Evolutionary conservation across 768 basidiomycete species (phyloP).

Genomic region (Candolleomyces eurysporus): DNA sequence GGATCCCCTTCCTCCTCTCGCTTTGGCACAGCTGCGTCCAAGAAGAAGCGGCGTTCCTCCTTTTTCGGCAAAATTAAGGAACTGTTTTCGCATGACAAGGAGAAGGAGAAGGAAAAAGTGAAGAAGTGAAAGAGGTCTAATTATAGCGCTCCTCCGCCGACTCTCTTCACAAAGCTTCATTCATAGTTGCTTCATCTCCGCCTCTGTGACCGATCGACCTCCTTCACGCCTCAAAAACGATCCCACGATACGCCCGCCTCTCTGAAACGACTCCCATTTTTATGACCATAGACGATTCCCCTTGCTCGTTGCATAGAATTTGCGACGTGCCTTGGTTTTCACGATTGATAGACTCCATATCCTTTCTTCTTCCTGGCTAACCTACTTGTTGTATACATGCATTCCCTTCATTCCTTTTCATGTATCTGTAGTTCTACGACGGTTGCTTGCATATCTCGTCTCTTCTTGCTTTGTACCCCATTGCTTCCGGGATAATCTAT

Average conservation of each 20-base stretch:
- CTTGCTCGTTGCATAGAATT: background rate
- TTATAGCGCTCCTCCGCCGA: too few relatives aligned
- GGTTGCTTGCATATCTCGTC: background rate
- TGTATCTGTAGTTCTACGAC: background rate
- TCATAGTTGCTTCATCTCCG: background rate
- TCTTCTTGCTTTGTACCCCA: background rate
- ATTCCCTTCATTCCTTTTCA: background rate
- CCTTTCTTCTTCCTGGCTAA: background rate
- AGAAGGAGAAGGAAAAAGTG: conserved; percentile 32
- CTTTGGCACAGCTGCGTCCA: conserved; percentile 20
- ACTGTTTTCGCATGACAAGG: conserved; percentile 47
- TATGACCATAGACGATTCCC: conserved; percentile 2
- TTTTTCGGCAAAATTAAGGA: conserved; percentile 53
- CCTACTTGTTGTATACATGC: background rate
- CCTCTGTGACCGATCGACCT: background rate
- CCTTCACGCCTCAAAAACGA: background rate
- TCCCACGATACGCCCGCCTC: background rate
- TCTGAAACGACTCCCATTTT: background rate
- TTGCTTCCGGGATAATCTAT: conserved; percentile 1
- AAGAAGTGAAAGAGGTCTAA: conserved; percentile 16
- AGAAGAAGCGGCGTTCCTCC: conserved; percentile 50
- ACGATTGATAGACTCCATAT: background rate
- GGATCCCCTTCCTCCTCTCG: conserved; percentile 19
- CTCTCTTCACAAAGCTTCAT: background rate
- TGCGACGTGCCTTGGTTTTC: background rate